Conservation (phyloP, 257 asterid species). For the Leonotis leonurus region DNA sequence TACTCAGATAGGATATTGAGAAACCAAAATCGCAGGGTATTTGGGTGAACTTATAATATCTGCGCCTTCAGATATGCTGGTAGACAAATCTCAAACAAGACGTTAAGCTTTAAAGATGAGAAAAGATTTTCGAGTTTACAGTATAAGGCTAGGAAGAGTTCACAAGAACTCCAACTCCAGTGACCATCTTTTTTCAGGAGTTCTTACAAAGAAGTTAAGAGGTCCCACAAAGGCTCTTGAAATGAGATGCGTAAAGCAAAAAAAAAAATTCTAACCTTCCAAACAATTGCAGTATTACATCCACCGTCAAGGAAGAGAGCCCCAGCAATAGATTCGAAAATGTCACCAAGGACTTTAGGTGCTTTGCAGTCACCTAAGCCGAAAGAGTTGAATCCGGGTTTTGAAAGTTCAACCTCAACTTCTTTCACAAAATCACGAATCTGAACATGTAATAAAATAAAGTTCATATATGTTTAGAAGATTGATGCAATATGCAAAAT, state of each 20-base stretch:
- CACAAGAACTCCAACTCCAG: background rate
- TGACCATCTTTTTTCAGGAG: background rate
- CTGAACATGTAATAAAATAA: constrained; percentile 29
- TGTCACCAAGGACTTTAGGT: constrained; percentile 98
- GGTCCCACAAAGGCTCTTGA: background rate
- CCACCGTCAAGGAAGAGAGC: constrained; percentile 93
- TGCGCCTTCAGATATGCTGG: background rate
- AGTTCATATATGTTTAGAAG: constrained; percentile 3
- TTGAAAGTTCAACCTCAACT: constrained; percentile 59
- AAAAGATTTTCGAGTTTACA: background rate
- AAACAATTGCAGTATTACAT: constrained; percentile 69
- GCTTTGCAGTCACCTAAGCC: constrained; percentile 99
- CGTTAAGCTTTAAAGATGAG: background rate
- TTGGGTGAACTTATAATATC: background rate
- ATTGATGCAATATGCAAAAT: constrained; percentile 1
- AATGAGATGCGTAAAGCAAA: background rate
- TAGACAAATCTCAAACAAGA: background rate
- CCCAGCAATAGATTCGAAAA: constrained; percentile 96
- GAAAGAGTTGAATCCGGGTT: constrained; percentile 89
- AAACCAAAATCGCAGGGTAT: background rate
- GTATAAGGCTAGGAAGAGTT: background rate
- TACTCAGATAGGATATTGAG: background rate
- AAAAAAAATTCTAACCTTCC: constrained; percentile 61
- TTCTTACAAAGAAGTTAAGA: background rate
- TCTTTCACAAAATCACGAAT: constrained; percentile 89